Evolutionary conservation across 1,284 basidiomycete species (phyloP).

Genomic region (Irpex sp.): DNA sequence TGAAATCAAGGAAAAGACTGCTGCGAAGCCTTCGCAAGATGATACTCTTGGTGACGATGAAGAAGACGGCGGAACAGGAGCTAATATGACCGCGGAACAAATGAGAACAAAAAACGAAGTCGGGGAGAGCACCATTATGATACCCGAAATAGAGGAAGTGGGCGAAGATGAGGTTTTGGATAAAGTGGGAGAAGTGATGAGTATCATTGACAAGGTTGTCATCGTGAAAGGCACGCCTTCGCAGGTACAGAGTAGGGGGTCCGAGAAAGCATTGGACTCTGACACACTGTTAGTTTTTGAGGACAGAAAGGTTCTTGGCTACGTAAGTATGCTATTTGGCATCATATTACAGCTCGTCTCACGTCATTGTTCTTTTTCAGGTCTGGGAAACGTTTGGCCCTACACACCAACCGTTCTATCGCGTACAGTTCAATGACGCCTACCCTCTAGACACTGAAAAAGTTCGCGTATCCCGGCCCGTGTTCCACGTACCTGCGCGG

Average conservation of each 20-base stretch:
- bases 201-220: slow-evolving; percentile 61
- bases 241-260: slow-evolving; percentile 35
- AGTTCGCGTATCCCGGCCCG: slow-evolving; percentile 47
- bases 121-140: slow-evolving; percentile 39
- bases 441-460: slow-evolving; percentile 53
- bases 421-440: slow-evolving; percentile 61
- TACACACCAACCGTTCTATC: slow-evolving; percentile 78
- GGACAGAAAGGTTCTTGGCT: slow-evolving; percentile 77
- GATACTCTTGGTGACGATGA: slow-evolving; percentile 37
- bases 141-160: slow-evolving; percentile 56
- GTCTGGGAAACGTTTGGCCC: slow-evolving; percentile 90
- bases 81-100: slow-evolving; percentile 33
- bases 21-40: slow-evolving; percentile 23
- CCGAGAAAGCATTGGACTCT: slow-evolving; percentile 65
- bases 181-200: slow-evolving; percentile 70
- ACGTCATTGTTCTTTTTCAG: slow-evolving; percentile 32
- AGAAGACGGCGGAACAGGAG: slow-evolving; percentile 42
- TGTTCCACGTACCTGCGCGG: slow-evolving; percentile 73
- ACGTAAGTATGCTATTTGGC: slow-evolving; percentile 44
- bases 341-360: not conserved
- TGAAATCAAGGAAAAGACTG: slow-evolving; percentile 23
- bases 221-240: slow-evolving; percentile 60
- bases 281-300: slow-evolving; percentile 85
- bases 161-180: slow-evolving; percentile 47
- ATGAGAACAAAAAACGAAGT: slow-evolving; percentile 64